Evolutionary conservation across 208 protist genomes (phyloP), one percentile per base, ranked within the genome.

Genomic region (Herpetomonas samuelpessoai): DNA sequence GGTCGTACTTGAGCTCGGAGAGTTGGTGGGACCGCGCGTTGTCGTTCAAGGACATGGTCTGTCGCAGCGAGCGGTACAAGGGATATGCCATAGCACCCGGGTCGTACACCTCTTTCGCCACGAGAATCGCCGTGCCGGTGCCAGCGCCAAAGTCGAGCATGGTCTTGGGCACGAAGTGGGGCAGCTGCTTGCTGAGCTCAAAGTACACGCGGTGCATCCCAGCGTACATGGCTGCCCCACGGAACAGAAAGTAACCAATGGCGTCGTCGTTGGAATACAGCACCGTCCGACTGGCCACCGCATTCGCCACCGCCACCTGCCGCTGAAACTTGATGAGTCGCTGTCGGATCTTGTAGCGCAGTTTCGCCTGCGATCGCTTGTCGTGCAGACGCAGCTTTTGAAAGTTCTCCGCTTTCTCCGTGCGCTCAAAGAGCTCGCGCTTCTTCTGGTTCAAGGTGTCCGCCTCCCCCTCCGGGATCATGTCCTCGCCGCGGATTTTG

Each of bases 391-490:
- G 70, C 44, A 92, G 56, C 12, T 74, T 57, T 31, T 79, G 79
- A 61, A 89, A 83, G 54, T 91, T 91, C 57, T 90, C 84, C 7
- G 81, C 85, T 41, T 74, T 76, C 70, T 92, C 88, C 25, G 55
- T 79, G 1, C 82, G 72, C 68, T 95, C 88, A 59, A 91, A 95
- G 25, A 95, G 66, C 65, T 95, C 84, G 21, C 82, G 75, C 57
- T 95, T 95, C 62, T 92, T 92, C 57, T 92, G 82, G 71, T 95
- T 95, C 21, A 95, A 72, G 39, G 88, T 95, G 70, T 92, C 85
- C 3, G 88, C 73, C 67, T 93, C 78, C 14, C 83, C 87, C 18
- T 90, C 83, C 2, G 87, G 87, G 28, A 93, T 88, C 81, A 91
- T 81, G 51, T 91, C 81, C 3, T 67, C 76, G 1, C 79, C 67